Conservation (phyloP, 805 yeast species). For the Blastobotrys peoriensis region DNA sequence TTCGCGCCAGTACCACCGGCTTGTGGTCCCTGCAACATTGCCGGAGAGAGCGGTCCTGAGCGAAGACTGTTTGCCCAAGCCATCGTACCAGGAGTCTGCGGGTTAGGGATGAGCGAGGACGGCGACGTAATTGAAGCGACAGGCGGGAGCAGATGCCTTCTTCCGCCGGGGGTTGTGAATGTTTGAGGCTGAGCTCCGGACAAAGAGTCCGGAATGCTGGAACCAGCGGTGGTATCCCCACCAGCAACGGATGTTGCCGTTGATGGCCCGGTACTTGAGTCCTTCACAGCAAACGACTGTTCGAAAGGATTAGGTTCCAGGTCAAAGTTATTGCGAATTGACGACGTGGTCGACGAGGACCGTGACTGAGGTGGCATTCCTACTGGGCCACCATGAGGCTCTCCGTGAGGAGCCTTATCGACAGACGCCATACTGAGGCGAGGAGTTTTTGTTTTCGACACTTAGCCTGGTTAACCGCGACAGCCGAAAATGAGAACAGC, state of each 20-base stretch:
- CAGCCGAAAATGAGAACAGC: no score
- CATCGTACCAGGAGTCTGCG: slow-evolving; percentile 10
- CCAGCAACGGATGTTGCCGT: slow-evolving; percentile 3
- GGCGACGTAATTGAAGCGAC: slow-evolving; percentile 26
- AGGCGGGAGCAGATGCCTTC: slow-evolving; percentile 23
- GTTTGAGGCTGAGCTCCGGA: slow-evolving; percentile 9
- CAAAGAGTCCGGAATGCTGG: slow-evolving; percentile 2
- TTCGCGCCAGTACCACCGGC: slow-evolving; percentile 9
- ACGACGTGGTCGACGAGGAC: neutral
- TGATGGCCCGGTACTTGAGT: slow-evolving; percentile 3
- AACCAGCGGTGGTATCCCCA: slow-evolving; percentile 1
- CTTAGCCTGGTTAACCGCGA: no score
- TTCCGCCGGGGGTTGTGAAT: slow-evolving; percentile 23
- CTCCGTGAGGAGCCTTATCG: slow-evolving; percentile 5
- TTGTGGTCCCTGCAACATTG: slow-evolving; percentile 31
- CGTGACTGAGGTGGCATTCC: neutral
- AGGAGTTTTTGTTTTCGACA: neutral
- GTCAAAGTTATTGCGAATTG: slow-evolving; percentile 40
- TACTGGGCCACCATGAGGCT: neutral
- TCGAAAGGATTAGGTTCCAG: slow-evolving; percentile 95
- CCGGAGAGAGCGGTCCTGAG: slow-evolving; percentile 34
- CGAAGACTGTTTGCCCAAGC: slow-evolving; percentile 24
- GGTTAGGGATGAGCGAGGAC: slow-evolving; percentile 18
- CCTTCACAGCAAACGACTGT: slow-evolving; percentile 76
- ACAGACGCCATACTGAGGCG: neutral